Base-by-base conservation (phyloP, 2,329 filamentous ascomycete genomes). In the Phialemoniopsis sp. region DNA sequence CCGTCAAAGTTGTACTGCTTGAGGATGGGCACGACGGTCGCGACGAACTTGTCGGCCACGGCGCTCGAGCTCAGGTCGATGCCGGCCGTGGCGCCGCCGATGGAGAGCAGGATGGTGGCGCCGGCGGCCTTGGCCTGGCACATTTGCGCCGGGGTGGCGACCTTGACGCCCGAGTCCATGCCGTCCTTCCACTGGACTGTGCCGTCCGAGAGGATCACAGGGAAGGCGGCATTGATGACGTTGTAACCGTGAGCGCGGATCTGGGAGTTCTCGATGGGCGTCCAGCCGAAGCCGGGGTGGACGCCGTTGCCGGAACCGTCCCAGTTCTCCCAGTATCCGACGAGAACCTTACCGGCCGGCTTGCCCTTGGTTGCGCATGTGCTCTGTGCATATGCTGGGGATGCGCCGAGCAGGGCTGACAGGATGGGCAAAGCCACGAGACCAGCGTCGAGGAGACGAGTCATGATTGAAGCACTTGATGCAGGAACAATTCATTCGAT, bases 261-360 rank as follows among this genome's bases (percentile, higher is more conserved):
- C 32, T 37, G 40, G 13, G 59, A 44, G 43, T 60, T 46, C 8
- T 47, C 34, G 37, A 62, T 61, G 2, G 56, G 52, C 12, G 53
- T 58, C 58, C 58, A 62, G 36, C 59, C 59, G 38, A 60, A 54
- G 4, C 38, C 38, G 8, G 59, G 57, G 44, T 62, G 59, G 3
- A 59, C 56, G 13, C 56, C 57, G 38, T 57, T 60, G 17, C 36
- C 43, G 13, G 58, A 32, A 26, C 58, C 58, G 40, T 62, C 58
- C 59, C 59, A 62, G 44, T 61, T 62, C 47, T 62, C 58, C 58
- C 58, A 61, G 40, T 62, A 62, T 9, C 58, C 58, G 35, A 54
- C 50, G 15, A 62, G 55, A 8, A 62, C 56, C 37, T 59, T 59
- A 28, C 59, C 59, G 1, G 44, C 16, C 8, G 58, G 58, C 21